Evolutionary conservation across 352 stramenopile genomes (phyloP).

Genomic region (Phytophthora sp.): DNA sequence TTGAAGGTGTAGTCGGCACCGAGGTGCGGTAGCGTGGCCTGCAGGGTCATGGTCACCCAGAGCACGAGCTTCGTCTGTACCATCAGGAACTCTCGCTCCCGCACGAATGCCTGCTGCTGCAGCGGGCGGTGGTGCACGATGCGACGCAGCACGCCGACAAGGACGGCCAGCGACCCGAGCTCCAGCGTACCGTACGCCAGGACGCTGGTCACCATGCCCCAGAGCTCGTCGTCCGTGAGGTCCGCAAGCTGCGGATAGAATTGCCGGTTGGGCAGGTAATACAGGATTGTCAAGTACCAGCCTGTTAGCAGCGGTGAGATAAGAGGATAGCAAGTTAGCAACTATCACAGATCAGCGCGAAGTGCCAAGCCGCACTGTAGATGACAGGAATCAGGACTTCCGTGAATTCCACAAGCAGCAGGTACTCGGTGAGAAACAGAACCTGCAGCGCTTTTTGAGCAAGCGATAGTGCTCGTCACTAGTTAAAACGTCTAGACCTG

Average conservation of each 20-base stretch:
- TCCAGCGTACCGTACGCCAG: neutral
- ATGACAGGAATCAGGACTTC: constrained; percentile 41
- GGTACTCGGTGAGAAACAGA: constrained; percentile 47
- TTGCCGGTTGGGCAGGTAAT: constrained; percentile 32
- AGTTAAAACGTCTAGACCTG: neutral
- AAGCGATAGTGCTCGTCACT: constrained; percentile 13
- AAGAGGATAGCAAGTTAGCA: no score
- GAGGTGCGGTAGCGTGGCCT: neutral
- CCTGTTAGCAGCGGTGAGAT: no score
- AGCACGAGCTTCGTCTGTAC: neutral
- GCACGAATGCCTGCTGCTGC: neutral
- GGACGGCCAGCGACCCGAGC: neutral
- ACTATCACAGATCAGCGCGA: neutral
- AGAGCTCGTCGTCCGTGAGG: no score
- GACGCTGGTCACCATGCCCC: no score
- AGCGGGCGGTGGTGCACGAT: neutral
- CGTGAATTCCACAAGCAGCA: constrained; percentile 49
- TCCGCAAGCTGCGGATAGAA: constrained; percentile 35
- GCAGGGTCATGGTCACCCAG: neutral
- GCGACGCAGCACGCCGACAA: neutral
- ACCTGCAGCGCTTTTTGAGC: constrained; percentile 24
- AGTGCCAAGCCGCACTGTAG: constrained; percentile 37
- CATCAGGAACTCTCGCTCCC: neutral
- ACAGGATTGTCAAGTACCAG: constrained; percentile 33
- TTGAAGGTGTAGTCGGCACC: neutral